Evolutionary conservation across 306 rosid species (phyloP).

Genomic region (Cotoneaster glaucophyllus): DNA sequence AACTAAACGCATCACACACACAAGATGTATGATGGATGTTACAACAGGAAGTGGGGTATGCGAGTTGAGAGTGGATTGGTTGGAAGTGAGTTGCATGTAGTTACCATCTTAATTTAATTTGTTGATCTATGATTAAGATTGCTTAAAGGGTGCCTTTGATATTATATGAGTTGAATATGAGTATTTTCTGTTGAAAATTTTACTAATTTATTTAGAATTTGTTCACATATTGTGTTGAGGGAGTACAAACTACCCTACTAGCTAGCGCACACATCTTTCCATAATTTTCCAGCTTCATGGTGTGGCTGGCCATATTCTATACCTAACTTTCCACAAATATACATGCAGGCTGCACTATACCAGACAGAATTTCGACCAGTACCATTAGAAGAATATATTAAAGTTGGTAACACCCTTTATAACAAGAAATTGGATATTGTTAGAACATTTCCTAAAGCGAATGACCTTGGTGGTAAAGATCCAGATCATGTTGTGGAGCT

Average conservation of each 20-base stretch:
- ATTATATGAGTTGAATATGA: not conserved
- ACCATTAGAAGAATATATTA: slow-evolving; percentile 90
- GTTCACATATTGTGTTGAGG: slow-evolving; percentile 11
- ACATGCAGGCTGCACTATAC: slow-evolving; percentile 85
- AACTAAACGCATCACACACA: not conserved
- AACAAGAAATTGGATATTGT: slow-evolving; percentile 72
- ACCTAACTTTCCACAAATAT: slow-evolving; percentile 26
- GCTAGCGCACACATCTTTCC: slow-evolving; percentile 4
- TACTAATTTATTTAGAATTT: not conserved
- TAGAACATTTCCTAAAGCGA: slow-evolving; percentile 61
- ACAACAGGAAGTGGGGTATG: not conserved
- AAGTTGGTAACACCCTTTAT: slow-evolving; percentile 78
- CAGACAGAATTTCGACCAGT: slow-evolving; percentile 95
- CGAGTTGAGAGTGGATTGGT: not conserved
- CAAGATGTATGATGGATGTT: not conserved
- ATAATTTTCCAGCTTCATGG: not conserved
- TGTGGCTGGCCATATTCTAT: slow-evolving; percentile 6
- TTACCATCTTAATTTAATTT: not conserved
- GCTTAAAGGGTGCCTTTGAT: not conserved
- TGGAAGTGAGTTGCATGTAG: not conserved
- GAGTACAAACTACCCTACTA: not conserved
- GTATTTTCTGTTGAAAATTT: not conserved
- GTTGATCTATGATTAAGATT: not conserved
- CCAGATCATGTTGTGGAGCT: slow-evolving; percentile 96
- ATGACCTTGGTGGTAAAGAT: slow-evolving; percentile 88